These are phyloP conservation scores for Tricladium varicosporioides DNA, from an alignment of 2,329 filamentous ascomycete species.

Conservation along the genomic window DNA sequence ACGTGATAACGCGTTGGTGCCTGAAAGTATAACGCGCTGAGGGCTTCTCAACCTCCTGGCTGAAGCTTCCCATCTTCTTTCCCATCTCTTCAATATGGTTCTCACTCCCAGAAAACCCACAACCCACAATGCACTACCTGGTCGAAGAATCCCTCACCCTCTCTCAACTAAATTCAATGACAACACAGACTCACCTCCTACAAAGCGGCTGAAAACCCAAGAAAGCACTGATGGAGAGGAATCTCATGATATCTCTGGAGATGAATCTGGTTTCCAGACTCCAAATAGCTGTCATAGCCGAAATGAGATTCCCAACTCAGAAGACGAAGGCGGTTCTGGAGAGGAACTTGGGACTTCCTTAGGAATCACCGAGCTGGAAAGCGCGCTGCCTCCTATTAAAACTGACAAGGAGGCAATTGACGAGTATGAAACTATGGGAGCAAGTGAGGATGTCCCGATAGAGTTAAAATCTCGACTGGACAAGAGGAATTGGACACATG, in stretches of 20 bases:
- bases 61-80: not conserved
- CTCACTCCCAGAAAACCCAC: conserved; percentile 15
- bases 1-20: too few species aligned
- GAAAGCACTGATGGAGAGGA: conserved; percentile 28
- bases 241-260: conserved; percentile 27
- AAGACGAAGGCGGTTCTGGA: conserved; percentile 31
- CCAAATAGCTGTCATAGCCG: conserved; percentile 18
- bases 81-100: conserved; percentile 18
- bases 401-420: conserved; percentile 71
- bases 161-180: conserved; percentile 28
- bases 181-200: conserved; percentile 19
- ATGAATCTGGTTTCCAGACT: conserved; percentile 12
- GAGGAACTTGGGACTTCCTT: conserved; percentile 31
- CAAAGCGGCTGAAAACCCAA: conserved; percentile 30
- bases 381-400: conserved; percentile 64
- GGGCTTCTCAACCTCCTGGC: not conserved
- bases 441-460: conserved; percentile 37
- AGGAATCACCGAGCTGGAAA: conserved; percentile 66
- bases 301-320: conserved; percentile 39
- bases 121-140: conserved; percentile 26
- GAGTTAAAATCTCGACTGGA: conserved; percentile 49
- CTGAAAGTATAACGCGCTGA: not conserved
- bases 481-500: conserved; percentile 65
- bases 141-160: conserved; percentile 26
- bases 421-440: conserved; percentile 67